A percentile compares a stretch with the other conserved stretches of the same genome.
Evolutionary conservation across 331 rosid genomes (phyloP).

Genomic region (Prunus yedoensis): DNA sequence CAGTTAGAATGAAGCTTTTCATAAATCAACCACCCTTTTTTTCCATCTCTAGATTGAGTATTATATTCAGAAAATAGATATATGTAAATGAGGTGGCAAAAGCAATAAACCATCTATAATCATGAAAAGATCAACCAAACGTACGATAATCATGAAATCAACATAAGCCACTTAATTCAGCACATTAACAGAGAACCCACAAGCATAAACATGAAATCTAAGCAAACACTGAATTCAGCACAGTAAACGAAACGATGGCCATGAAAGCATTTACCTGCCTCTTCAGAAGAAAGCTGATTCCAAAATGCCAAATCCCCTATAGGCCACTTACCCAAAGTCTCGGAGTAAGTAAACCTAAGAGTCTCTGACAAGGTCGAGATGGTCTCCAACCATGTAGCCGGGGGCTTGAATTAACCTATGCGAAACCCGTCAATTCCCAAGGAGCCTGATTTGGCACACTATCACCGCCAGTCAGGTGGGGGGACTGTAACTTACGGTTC

Average conservation of each 20-base stretch:
- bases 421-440: conserved; percentile 61
- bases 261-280: conserved; percentile 62
- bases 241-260: neutral
- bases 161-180: neutral
- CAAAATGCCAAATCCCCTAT: conserved; percentile 97
- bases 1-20: neutral
- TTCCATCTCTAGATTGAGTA: neutral
- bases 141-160: neutral
- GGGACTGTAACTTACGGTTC: conserved; percentile 61
- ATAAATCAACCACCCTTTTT: neutral
- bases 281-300: conserved; percentile 84
- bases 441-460: conserved; percentile 35
- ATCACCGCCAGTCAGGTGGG: conserved; percentile 11
- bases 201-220: neutral
- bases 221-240: neutral
- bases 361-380: conserved; percentile 88
- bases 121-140: neutral
- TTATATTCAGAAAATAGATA: neutral
- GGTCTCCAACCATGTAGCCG: conserved; percentile 93
- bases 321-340: conserved; percentile 99
- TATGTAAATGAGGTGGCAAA: neutral
- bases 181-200: neutral
- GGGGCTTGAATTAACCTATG: conserved; percentile 82
- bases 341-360: conserved; percentile 88
- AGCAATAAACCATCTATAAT: neutral